Base-by-base conservation (phyloP, 2,329 filamentous ascomycete genomes). In the Raffaelea arxii region DNA sequence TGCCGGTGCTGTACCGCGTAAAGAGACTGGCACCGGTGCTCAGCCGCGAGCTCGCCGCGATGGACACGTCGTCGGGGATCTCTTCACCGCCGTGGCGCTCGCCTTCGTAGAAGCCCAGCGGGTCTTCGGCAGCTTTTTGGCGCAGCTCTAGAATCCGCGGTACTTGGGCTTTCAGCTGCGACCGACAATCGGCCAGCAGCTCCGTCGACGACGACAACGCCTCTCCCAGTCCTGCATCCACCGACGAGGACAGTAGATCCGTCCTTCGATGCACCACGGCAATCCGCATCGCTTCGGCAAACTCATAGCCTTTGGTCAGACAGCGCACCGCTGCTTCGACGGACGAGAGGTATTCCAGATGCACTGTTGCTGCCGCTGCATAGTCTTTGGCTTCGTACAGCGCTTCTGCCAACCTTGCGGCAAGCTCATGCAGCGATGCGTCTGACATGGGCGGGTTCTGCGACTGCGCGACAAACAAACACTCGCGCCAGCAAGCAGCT, bases 111-210 rank as follows among this genome's bases (percentile, higher is more conserved):
- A 94, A 96, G 3, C 84, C 83, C 25, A 96, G 70, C 0, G 92
- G 92, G 56, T 98, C 89, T 53, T 86, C 80, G 35, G 77, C 75
- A 46, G 94, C 94, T 59, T 87, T 90, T 45, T 72, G 69, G 1
- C 91, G 81, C 23, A 98, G 75, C 60, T 96, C 91, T 6, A 74
- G 72, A 52, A 98, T 80, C 18, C 92, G 84, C 0, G 91, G 89
- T 0, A 95, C 79, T 60, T 98, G 92, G 0, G 88, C 85, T 41
- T 73, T 71, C 3, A 97, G 74, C 62, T 98, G 92, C 0, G 73
- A 73, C 62, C 87, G 88, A 76, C 91, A 97, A 62, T 98, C 92
- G 2, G 92, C 88, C 11, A 98, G 78, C 49, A 97, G 81, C 61
- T 97, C 92, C 1, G 89, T 95, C 57, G 84, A 90, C 45, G 78